phyloP scores from a whole-genome alignment of 768 basidiomycete species.

The Tylopilus intermedius region DNA sequence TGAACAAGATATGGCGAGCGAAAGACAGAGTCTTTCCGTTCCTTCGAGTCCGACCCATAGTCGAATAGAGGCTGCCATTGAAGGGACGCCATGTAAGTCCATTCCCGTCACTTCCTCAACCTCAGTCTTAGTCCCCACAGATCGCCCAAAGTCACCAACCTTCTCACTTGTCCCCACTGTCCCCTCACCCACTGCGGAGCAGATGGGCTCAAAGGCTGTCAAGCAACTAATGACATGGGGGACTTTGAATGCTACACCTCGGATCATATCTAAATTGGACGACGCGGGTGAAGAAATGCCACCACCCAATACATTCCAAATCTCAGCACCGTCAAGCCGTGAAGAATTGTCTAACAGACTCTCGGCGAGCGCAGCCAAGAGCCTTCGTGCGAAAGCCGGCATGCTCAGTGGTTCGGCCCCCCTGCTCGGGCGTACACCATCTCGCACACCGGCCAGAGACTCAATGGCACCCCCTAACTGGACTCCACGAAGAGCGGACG shows the following conservation, averaged over 20 bases:
- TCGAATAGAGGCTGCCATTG: conserved; percentile 87
- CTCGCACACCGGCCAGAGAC: conserved; percentile 33
- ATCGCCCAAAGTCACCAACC: conserved; percentile 56
- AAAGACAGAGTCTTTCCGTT: conserved; percentile 42
- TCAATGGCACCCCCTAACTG: conserved; percentile 76
- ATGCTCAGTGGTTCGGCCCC: conserved; percentile 43
- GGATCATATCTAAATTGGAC: conserved; percentile 66
- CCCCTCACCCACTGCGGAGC: conserved; percentile 81
- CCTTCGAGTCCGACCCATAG: conserved; percentile 90
- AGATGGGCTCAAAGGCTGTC: conserved; percentile 76
- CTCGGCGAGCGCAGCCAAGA: conserved; percentile 76
- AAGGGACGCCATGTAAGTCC: conserved; percentile 80
- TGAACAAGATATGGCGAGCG: conserved; percentile 56
- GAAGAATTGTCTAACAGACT: conserved; percentile 80
- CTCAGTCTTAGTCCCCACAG: conserved; percentile 35
- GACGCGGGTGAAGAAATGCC: conserved; percentile 43
- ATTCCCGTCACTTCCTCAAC: not conserved
- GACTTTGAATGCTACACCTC: conserved; percentile 85
- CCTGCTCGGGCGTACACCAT: conserved; percentile 25
- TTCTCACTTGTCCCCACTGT: conserved; percentile 80
- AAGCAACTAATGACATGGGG: conserved; percentile 99
- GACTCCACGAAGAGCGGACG: conserved; percentile 74
- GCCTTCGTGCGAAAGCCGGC: conserved; percentile 71
- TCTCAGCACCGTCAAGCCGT: conserved; percentile 71
- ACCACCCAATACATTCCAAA: conserved; percentile 62